Conservation (phyloP, 75 land plant genomes). For the Picea sitchensis region DNA sequence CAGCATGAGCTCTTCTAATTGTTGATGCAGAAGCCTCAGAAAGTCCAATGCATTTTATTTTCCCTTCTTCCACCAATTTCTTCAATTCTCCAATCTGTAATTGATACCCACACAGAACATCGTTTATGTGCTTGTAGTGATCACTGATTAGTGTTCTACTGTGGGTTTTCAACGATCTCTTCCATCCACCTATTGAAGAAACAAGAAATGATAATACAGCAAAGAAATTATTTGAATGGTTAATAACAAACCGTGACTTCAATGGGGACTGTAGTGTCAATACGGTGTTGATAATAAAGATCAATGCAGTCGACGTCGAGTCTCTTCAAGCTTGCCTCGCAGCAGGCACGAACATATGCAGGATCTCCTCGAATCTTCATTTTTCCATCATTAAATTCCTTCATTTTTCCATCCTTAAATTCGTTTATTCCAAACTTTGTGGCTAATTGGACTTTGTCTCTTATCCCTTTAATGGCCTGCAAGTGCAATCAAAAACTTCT, state of each 20-base stretch:
- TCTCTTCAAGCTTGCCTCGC: constrained; percentile 63
- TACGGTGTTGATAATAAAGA: constrained; percentile 51
- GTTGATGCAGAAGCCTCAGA: no score
- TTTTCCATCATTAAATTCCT: constrained; percentile 1
- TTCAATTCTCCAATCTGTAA: no score
- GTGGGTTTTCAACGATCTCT: no score
- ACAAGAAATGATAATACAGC: no score
- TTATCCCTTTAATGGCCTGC: constrained; percentile 43
- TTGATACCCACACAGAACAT: no score
- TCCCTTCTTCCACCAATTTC: no score
- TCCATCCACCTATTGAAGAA: no score
- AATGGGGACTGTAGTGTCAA: constrained; percentile 50
- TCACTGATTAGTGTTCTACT: no score
- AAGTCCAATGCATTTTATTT: no score
- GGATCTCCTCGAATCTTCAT: constrained; percentile 29
- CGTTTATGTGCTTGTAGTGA: no score
- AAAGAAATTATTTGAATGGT: neutral
- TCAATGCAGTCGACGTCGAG: constrained; percentile 58
- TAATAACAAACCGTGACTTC: constrained; percentile 28
- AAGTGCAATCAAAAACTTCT: neutral
- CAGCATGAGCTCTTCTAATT: no score
- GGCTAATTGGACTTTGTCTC: constrained; percentile 51
- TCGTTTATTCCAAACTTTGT: constrained; percentile 41
- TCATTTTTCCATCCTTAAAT: neutral
- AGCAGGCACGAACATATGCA: constrained; percentile 32